Evolutionary conservation across 345 rosid species (phyloP).

Genomic region (Lepidium didymum): DNA sequence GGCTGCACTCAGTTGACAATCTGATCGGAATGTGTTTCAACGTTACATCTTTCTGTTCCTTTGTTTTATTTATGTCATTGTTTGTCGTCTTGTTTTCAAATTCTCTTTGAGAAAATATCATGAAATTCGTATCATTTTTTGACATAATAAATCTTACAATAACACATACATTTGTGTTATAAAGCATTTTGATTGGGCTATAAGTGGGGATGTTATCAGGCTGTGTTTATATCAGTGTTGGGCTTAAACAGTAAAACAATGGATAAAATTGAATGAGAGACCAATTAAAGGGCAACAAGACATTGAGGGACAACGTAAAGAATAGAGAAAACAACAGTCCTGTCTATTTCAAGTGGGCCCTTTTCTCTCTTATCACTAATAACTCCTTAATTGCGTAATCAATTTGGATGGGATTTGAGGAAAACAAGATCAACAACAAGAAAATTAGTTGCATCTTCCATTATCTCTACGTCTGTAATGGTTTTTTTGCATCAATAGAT

Average conservation of each 20-base stretch:
- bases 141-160: too few species aligned
- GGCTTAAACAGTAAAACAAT: background rate
- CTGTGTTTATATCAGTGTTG: background rate
- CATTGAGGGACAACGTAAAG: background rate
- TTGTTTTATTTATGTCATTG: background rate
- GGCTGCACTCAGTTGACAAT: constrained; percentile 81
- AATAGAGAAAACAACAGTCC: too few species aligned
- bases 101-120: background rate
- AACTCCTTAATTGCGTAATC: too few species aligned
- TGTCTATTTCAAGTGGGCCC: too few species aligned
- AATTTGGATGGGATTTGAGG: constrained; percentile 11
- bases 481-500: background rate
- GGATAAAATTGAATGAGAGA: too few species aligned
- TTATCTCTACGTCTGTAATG: background rate
- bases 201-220: background rate
- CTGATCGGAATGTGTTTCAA: constrained; percentile 18
- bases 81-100: background rate
- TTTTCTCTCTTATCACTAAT: too few species aligned
- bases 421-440: constrained; percentile 16
- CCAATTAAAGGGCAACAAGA: too few species aligned
- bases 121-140: background rate
- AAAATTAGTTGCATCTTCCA: constrained; percentile 32
- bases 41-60: background rate
- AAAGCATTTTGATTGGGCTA: background rate
- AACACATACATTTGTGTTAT: background rate